These are phyloP conservation scores for Tolypocladium capitatum DNA, from an alignment of 2,329 filamentous ascomycete species.

Conservation along the genomic window DNA sequence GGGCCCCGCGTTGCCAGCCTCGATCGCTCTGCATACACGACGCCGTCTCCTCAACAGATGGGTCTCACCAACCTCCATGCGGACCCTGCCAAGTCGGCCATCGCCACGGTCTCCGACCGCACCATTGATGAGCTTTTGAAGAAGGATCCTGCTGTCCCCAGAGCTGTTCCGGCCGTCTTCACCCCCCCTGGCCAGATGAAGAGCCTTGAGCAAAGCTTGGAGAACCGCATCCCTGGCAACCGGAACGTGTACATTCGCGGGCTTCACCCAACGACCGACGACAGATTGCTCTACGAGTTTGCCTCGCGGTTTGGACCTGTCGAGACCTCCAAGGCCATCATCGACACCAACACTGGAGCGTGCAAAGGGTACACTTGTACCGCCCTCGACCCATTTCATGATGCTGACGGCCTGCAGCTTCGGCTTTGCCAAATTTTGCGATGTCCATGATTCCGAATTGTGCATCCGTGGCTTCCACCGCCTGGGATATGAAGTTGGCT, in stretches of 20 bases:
- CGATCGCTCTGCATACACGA: constrained; percentile 53
- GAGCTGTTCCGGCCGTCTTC: constrained; percentile 79
- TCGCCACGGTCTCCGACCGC: constrained; percentile 28
- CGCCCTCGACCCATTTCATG: neutral
- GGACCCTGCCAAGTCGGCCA: constrained; percentile 27
- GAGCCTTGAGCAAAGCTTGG: constrained; percentile 83
- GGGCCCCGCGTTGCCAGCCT: constrained; percentile 43
- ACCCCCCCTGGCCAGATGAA: constrained; percentile 76
- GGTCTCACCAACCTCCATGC: constrained; percentile 26
- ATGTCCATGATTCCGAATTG: constrained; percentile 77
- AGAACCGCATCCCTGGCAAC: constrained; percentile 82
- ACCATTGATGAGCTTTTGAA: constrained; percentile 52
- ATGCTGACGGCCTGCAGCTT: constrained; percentile 46
- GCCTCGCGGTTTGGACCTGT: constrained; percentile 83
- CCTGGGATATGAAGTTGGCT: constrained; percentile 93
- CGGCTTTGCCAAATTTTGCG: constrained; percentile 91
- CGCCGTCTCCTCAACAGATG: constrained; percentile 51
- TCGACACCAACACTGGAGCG: constrained; percentile 80
- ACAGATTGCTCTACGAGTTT: constrained; percentile 73
- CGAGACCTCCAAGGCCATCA: constrained; percentile 96
- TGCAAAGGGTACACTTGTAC: constrained; percentile 68
- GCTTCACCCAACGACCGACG: constrained; percentile 86
- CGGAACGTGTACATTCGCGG: constrained; percentile 98
- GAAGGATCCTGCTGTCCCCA: constrained; percentile 71
- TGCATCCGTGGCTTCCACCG: constrained; percentile 94